Evolutionary conservation across 2,329 filamentous ascomycete species (phyloP), one percentile per base, ranked within the genome.

Genomic region (Alternaria metachromatica): DNA sequence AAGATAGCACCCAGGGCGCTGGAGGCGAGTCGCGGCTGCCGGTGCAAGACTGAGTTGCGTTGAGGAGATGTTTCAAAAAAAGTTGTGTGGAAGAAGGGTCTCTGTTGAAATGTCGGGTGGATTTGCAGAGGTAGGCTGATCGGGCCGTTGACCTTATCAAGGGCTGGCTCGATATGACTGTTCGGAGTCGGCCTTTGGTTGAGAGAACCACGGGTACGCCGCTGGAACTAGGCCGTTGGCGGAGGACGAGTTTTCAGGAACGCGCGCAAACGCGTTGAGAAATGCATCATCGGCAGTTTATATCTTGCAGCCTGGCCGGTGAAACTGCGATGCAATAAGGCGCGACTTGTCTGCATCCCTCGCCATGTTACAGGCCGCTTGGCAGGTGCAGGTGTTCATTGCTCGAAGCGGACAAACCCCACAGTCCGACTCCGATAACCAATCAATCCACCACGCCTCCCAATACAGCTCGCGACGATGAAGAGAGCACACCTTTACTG

Each of bases 371-470:
- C 57, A 60, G 41, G 18, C 57, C 45, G 44, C 61, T 37, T 63
- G 57, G 57, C 50, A 30, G 37, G 62, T 55, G 57, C 50, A 44
- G 21, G 58, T 55, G 26, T 44, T 60, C n/a, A 30, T n/a, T 59
- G 59, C 59, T 62, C 51, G 50, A 62, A 62, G 45, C 66, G 63
- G 55, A 48, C 59, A 50, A 56, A 43, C 46, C 60, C 61, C 59
- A 62, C 62, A 48, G 50, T 62, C 64, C 53, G 64, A 58, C 37
- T 37, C 62, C 67, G 49, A 61, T 55, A 20, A 49, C 63, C 60
- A 63, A 63, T 60, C 48, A 50, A 55, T 18, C 33, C 23, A 26
- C 43, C 56, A 63, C 58, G 62, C 58, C 44, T 46, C 21, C 46
- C 30, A 37, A 5, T 41, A 20, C 20, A 12, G 30, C 43, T 33